A percentile compares a stretch with the other conserved stretches of the same genome.
phyloP scores from a whole-genome alignment of 2,329 filamentous ascomycete genomes.

The Paecilomyces dactylethromorphus region DNA sequence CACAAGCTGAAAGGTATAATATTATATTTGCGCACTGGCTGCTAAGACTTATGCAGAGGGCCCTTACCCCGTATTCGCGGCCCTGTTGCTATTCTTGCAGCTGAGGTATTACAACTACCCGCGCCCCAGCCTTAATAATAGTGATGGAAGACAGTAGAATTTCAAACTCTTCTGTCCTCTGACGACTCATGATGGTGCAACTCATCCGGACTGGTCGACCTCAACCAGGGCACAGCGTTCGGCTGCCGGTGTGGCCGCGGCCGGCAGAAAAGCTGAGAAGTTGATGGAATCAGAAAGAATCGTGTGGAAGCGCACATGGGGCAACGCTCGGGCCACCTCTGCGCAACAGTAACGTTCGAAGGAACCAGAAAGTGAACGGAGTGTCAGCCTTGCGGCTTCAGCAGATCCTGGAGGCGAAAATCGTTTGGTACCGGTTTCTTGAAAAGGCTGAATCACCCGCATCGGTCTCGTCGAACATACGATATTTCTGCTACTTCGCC shows the following conservation, averaged over 20 bases:
- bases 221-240: conserved; percentile 3
- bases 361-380: conserved; percentile 13
- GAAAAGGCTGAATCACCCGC: background rate
- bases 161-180: background rate
- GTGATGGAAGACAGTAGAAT: conserved; percentile 2
- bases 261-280: conserved; percentile 15
- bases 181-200: background rate
- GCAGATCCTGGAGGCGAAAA: background rate
- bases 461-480: background rate
- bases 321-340: conserved; percentile 19
- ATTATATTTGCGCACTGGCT: no score
- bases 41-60: no score
- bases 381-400: conserved; percentile 1
- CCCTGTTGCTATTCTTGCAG: no score
- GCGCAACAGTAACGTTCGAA: conserved; percentile 5
- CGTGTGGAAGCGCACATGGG: conserved; percentile 14
- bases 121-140: no score
- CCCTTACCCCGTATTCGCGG: no score
- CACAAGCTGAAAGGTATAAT: background rate
- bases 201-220: background rate
- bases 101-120: no score
- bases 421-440: background rate
- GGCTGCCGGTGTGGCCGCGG: conserved; percentile 2
- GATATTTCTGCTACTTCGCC: background rate
- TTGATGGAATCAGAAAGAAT: conserved; percentile 26